A percentile compares a stretch with the other conserved stretches of the same genome.
phyloP scores from a whole-genome alignment of 164 flowering plant genomes.

The Vitis labrusca region DNA sequence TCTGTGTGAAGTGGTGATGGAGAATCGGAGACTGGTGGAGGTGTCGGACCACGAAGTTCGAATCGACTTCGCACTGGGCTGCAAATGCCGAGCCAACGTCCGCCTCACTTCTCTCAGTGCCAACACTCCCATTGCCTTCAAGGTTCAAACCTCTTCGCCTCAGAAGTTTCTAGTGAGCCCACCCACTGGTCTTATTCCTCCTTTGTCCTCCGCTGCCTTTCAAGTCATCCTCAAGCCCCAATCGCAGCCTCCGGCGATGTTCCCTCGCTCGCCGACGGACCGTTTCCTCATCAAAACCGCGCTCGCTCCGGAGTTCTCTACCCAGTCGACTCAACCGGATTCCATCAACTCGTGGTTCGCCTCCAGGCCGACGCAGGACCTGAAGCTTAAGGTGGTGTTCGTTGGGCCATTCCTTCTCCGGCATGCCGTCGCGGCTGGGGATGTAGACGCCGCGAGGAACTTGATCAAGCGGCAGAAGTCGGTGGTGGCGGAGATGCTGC shows the following conservation, averaged over 20 bases:
- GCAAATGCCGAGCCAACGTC: constrained; percentile 64
- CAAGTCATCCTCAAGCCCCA: constrained; percentile 78
- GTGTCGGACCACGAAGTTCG: constrained; percentile 53
- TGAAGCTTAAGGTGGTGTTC: constrained; percentile 67
- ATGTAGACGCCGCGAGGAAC: constrained; percentile 38
- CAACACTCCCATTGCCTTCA: constrained; percentile 53
- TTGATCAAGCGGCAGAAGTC: constrained; percentile 52
- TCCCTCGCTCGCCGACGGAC: constrained; percentile 72
- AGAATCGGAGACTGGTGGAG: constrained; percentile 39
- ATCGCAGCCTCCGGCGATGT: constrained; percentile 48
- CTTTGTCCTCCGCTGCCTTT: constrained; percentile 47
- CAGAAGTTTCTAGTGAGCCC: constrained; percentile 76
- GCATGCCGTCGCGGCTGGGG: constrained; percentile 46
- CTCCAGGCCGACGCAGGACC: constrained; percentile 34
- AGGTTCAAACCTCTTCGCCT: constrained; percentile 81
- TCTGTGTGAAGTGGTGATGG: constrained; percentile 12
- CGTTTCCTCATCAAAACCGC: constrained; percentile 68
- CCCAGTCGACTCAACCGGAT: constrained; percentile 20
- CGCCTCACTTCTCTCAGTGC: constrained; percentile 48
- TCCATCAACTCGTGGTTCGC: constrained; percentile 43
- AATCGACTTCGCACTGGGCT: constrained; percentile 44
- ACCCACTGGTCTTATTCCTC: constrained; percentile 60
- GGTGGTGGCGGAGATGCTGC: constrained; percentile 28
- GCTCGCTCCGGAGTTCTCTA: constrained; percentile 19
- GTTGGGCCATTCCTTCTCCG: constrained; percentile 61